Percentiles rank a stretch among this genome's conserved stretches.
These are phyloP conservation scores for Paecilomyces sp. DNA, from an alignment of 2,329 filamentous ascomycete genomes.

Conservation along the genomic window DNA sequence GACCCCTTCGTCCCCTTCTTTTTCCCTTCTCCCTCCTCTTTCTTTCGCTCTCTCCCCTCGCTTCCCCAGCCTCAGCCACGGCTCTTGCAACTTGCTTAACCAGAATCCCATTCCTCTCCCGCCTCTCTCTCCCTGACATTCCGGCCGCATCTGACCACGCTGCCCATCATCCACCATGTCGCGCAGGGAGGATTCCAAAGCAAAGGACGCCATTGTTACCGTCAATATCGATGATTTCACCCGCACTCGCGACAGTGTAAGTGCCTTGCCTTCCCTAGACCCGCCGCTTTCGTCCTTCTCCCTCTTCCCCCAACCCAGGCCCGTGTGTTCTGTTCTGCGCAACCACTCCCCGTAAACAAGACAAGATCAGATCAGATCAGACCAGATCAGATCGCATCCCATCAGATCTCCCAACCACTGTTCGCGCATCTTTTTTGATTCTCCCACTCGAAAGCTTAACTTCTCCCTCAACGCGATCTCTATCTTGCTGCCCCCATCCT, in stretches of 20 bases:
- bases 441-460: too few relatives aligned
- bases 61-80: constrained; percentile 36
- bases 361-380: neutral
- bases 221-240: constrained; percentile 67
- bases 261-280: constrained; percentile 26
- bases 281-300: neutral
- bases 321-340: neutral
- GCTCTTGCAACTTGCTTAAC: constrained; percentile 40
- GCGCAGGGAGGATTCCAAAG: constrained; percentile 29
- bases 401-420: too few relatives aligned
- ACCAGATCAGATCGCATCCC: too few relatives aligned
- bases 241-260: constrained; percentile 74
- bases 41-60: constrained; percentile 1
- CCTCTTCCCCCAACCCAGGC: neutral
- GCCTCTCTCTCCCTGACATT: neutral
- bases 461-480: neutral
- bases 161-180: constrained; percentile 47
- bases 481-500: neutral
- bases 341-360: constrained; percentile 1
- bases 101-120: constrained; percentile 24
- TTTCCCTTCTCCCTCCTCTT: neutral
- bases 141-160: constrained; percentile 30
- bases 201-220: constrained; percentile 26
- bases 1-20: constrained; percentile 10
- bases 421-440: too few relatives aligned